Evolutionary conservation across 352 stramenopile genomes (phyloP), one percentile per base, ranked within the genome.

Genomic region (Globisporangium alternatum): DNA sequence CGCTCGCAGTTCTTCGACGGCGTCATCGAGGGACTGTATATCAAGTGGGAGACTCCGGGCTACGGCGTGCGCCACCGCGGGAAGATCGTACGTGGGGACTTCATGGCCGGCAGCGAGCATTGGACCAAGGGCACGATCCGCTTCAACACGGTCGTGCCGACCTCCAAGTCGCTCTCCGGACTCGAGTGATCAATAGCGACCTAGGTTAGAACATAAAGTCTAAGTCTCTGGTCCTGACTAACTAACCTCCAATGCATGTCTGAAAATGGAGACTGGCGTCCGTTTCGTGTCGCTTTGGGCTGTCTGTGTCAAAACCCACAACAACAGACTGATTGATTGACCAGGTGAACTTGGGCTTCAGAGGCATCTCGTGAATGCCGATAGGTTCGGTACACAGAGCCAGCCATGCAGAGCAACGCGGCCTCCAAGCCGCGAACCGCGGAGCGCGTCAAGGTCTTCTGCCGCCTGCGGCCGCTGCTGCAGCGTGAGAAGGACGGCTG

Each of bases 401-500:
- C 47, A 47, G 28, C 28, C 37, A 61, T 61, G 55, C 55, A 61
- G 12, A 51, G 25, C 35, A 35, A 5, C 10, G 21, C 37, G 7
- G 13, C 10, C 19, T 0, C 37, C 22, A 60, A 31, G 19, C 9
- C 19, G 1, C 60, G 60, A 31, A 19, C 2, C 12, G 22, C 53
- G 3, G 83, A 92, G 66, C 72, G 83, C 33, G 83, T 92, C n/a
- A 83, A 78, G 25, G 81, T 89, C 30, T 92, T 83, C 60, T 90
- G 81, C 49, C 81, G 83, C 8, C 35, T 89, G 43, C 74, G 80
- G 5, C 81, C 83, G 63, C 65, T 90, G 25, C 68, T 92, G 28
- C 71, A 80, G 56, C 76, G 77, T 13, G 81, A 90, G 65, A 78
- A 71, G 4, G 77, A 88, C 6, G 81, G 81, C 33, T 86, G 72